Base-by-base conservation (phyloP, 139 green algal species). In the Asterochloris erici region DNA sequence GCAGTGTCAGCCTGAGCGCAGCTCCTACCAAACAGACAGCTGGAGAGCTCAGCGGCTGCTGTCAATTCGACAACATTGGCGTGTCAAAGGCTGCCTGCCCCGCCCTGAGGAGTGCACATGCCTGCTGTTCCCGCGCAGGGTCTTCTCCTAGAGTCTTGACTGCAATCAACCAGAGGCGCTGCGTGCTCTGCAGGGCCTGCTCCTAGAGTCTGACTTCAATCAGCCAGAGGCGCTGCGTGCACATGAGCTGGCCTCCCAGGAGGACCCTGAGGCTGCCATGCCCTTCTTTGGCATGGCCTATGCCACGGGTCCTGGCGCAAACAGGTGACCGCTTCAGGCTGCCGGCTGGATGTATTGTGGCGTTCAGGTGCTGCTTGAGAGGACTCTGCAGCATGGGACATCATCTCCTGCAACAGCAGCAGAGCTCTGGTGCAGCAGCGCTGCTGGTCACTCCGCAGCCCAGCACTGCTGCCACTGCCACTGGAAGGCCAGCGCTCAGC, bases 171-270 rank as follows among this genome's bases (percentile, higher is more conserved):
- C 27, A 14, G 87, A 91, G 66, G 83, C 87, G 9, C 38, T 86
- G n/a, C 74, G 68, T 21, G 77, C 83, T n/a, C n/a, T 81, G 29
- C 85, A 89, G 79, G 88, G 88, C 23, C 28, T 91, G 82, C 63
- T 91, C 71, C 68, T 84, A 63, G 84, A 83, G 24, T 91, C 79
- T 66, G 84, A 87, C 63, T 91, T 88, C 82, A 89, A 91, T 71
- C 83, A 86, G 38, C 61, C 27, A 14, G 87, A 91, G 66, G 83
- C 87, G 9, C 38, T 86, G n/a, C 74, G 68, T 21, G 77, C 83
- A 24, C 89, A 89, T 78, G 47, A 79, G 26, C 60, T 75, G 21
- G 87, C 78, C 12, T 60, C 80, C 26, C 71, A 69, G 54, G 19
- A 60, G 15, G 88, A 89, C 47, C 84, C 88, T 0, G n/a, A 47